Evolutionary conservation across 2,329 filamentous ascomycete genomes (phyloP).

Genomic region (Trichoderma aggressivum): DNA sequence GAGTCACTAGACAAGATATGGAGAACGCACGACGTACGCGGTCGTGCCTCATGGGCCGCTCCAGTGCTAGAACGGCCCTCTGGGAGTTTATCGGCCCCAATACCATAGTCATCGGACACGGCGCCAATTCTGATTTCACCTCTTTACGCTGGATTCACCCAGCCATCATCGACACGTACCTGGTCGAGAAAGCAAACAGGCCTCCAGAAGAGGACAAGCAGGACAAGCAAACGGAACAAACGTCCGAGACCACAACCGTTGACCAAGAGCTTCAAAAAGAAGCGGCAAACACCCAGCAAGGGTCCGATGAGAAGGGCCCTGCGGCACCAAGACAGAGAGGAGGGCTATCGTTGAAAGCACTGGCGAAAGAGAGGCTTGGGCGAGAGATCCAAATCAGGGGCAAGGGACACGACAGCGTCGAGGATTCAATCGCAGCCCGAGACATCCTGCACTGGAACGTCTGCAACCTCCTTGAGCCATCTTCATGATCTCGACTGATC

Average conservation of each 20-base stretch:
- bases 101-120: slow-evolving; percentile 50
- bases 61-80: slow-evolving; percentile 40
- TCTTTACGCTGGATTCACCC: slow-evolving; percentile 48
- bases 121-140: slow-evolving; percentile 40
- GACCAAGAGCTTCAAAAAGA: neutral
- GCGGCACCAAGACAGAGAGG: slow-evolving; percentile 18
- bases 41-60: slow-evolving; percentile 40
- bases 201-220: slow-evolving; percentile 16
- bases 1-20: slow-evolving; percentile 42
- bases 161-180: slow-evolving; percentile 44
- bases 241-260: neutral
- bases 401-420: slow-evolving; percentile 41
- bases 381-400: slow-evolving; percentile 38
- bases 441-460: slow-evolving; percentile 42
- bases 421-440: slow-evolving; percentile 44
- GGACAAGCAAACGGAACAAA: slow-evolving; percentile 15
- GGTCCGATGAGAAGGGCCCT: slow-evolving; percentile 7
- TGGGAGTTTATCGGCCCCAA: slow-evolving; percentile 43
- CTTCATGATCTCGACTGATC: neutral
- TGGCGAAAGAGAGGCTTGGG: slow-evolving; percentile 36
- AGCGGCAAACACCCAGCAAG: neutral
- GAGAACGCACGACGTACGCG: slow-evolving; percentile 31
- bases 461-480: neutral
- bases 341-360: slow-evolving; percentile 39
- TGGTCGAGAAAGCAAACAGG: slow-evolving; percentile 29